phyloP scores from a whole-genome alignment of 148 eudicot genomes.

The Chenopodium album region DNA sequence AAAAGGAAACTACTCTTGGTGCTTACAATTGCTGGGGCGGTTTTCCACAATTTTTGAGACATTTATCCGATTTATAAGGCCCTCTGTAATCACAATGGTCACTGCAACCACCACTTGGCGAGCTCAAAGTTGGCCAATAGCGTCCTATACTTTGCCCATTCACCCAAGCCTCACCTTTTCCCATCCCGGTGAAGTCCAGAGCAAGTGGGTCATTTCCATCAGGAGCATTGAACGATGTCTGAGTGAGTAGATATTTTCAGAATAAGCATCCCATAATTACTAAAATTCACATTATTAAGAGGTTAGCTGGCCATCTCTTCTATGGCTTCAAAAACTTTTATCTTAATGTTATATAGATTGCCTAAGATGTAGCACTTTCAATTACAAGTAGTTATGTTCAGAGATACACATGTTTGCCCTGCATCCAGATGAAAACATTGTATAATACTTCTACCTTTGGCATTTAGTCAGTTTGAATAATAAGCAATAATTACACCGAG shows the following conservation, averaged over 20 bases:
- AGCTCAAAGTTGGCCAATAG: slow-evolving; percentile 66
- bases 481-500: background rate
- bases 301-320: background rate
- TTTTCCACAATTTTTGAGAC: slow-evolving; percentile 74
- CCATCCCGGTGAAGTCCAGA: slow-evolving; percentile 82
- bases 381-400: background rate
- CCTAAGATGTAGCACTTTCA: background rate
- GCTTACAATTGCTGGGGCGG: slow-evolving; percentile 86
- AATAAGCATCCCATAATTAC: slow-evolving; percentile 4
- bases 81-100: slow-evolving; percentile 71
- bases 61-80: slow-evolving; percentile 47
- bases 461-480: background rate
- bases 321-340: background rate
- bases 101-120: slow-evolving; percentile 57
- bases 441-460: background rate
- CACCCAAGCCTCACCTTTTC: slow-evolving; percentile 95
- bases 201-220: slow-evolving; percentile 67
- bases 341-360: background rate
- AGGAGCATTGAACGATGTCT: slow-evolving; percentile 81
- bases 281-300: background rate
- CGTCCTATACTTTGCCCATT: slow-evolving; percentile 97
- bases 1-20: background rate
- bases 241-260: slow-evolving; percentile 15
- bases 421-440: background rate
- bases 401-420: background rate